These are phyloP conservation scores for Globisporangium takayamanum DNA, from an alignment of 352 stramenopile species.

Conservation along the genomic window DNA sequence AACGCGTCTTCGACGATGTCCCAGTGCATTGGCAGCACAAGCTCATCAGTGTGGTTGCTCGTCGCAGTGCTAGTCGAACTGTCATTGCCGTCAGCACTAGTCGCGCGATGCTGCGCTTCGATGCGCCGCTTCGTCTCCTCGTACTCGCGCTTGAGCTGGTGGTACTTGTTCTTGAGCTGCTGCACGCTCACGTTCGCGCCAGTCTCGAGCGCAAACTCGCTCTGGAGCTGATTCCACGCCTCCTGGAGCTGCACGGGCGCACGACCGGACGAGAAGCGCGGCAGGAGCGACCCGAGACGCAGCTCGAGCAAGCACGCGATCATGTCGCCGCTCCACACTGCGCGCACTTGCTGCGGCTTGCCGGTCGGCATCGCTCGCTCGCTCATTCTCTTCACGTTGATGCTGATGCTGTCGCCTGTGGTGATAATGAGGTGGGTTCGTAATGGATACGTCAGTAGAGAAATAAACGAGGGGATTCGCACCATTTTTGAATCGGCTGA, in stretches of 20 bases:
- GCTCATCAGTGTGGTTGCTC: neutral
- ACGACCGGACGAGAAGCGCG: conserved; percentile 5
- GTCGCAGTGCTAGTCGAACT: neutral
- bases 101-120: too few species aligned
- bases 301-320: conserved; percentile 10
- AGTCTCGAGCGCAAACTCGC: conserved; percentile 8
- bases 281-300: conserved; percentile 5
- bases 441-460: too few species aligned
- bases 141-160: conserved; percentile 16
- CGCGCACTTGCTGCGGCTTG: neutral
- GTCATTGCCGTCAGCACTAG: too few species aligned
- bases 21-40: conserved; percentile 6
- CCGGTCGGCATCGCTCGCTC: neutral
- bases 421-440: too few species aligned
- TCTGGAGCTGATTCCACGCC: conserved; percentile 8
- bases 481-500: too few species aligned
- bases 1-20: conserved; percentile 4
- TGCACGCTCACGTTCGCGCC: conserved; percentile 6
- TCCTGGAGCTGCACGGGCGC: conserved; percentile 9
- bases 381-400: neutral
- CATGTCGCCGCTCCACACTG: conserved; percentile 5
- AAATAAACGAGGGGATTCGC: too few species aligned
- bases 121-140: conserved; percentile 1
- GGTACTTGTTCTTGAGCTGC: conserved; percentile 15
- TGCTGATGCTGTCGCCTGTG: neutral